Base-by-base conservation (phyloP, 306 rosid species). In the Phaseolus lunatus region DNA sequence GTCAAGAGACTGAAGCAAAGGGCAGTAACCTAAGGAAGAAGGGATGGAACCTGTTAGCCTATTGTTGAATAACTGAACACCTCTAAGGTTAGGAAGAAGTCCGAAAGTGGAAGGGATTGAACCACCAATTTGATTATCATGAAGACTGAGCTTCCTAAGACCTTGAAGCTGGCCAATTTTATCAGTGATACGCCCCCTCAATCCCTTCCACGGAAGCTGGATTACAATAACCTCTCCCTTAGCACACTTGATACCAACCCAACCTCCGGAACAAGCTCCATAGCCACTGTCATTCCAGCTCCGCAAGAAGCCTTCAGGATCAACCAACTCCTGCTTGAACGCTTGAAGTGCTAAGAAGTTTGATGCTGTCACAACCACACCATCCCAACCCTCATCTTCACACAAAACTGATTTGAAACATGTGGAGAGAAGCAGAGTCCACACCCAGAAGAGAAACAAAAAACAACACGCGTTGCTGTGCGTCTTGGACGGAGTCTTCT, bases 181-280 rank as follows among this genome's bases (percentile, higher is more conserved):
- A 27, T 87, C 85, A 0, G 95, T 75, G 81, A 92, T 85, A 26
- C 72, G 83, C 0, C 97, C 97, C 2, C 79, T 78, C 5, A 92
- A 73, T 31, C 91, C 91, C 77, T 84, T 89, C 95, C 95, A 92
- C 4, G 95, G 97, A 75, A 92, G 93, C 85, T 92, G 90, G 20
- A 92, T 82, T 3, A 88, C 97, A 79, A 92, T 92, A 14, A 92
- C 97, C 44, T 89, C 91, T 65, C 97, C 97, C 79, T 87, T 85
- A 16, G 95, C 95, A 80, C 97, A 92, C 84, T 92, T 92, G 65
- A 92, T 89, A 26, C 97, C 97, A 44, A 59, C 78, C 97, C 95
- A 92, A 8, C 87, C 87, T 35, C 97, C 95, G 0, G 95, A 89
- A 62, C 97, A 89, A 44, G 97, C 95, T 29, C 93, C 97, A 44